Evolutionary conservation across 495 filamentous ascomycete species (phyloP), one percentile per base, ranked within the genome.

Genomic region (Aspergillus mulundensis): DNA sequence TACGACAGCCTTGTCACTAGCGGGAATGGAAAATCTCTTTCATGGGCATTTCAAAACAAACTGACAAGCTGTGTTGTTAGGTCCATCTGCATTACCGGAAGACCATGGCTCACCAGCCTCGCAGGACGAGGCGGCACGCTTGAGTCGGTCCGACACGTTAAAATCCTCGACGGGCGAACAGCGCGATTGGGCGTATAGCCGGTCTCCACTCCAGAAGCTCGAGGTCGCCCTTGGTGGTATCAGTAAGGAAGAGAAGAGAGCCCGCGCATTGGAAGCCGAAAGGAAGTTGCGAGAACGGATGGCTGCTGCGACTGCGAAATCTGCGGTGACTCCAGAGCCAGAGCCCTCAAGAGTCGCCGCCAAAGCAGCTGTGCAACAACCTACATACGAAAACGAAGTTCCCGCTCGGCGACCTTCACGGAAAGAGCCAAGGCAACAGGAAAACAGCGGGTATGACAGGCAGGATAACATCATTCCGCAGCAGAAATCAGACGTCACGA

Each of bases 171-270:
- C 32, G n/a, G 58, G 61, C 15, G 66, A 65, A 6, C 58, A 69
- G 40, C 68, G 56, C 39, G 75, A 77, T 40, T 89, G 84, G 73
- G 87, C 90, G 50, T 79, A 83, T 20, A 87, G 91, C 64, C 83
- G 89, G 48, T 96, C 92, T 46, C 94, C 94, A 30, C 74, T 98
- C 20, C 94, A 97, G 68, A 91, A 85, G 69, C 83, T 98, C 50
- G 94, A 97, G 72, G 82, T 87, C 38, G 91, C 90, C 50, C 77
- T 97, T 54, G 85, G 83, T 67, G 89, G 88, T 67, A 91, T 96
- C 61, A 95, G 86, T 67, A 96, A 95, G 68, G 90, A 95, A 63
- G 91, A 95, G 64, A 95, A 90, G 66, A 80, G 88, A 55, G 88
- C 88, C 2, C 81, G 87, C 45, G 82, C 87, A n/a, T 79, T 90